Conservation (phyloP, 805 yeast genomes). For the Zygoascus ofunaensis region DNA sequence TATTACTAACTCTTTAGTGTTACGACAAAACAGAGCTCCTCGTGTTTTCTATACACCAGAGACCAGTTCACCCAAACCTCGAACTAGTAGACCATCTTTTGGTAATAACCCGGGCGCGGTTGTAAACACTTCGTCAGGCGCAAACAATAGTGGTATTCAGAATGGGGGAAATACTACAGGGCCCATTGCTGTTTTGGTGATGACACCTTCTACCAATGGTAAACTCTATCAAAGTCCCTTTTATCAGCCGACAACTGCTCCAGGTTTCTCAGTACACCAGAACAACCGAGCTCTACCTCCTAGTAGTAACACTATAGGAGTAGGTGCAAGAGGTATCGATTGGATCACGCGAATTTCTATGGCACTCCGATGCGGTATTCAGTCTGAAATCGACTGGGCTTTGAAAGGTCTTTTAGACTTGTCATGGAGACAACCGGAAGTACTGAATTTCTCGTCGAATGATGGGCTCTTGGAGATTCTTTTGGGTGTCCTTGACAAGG, state of each 20-base stretch:
- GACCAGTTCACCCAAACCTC: slow-evolving; percentile 2
- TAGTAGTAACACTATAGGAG: slow-evolving; percentile 18
- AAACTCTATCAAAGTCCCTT: slow-evolving; percentile 23
- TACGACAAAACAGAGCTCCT: slow-evolving; percentile 7
- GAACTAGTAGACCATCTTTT: neutral
- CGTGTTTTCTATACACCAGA: slow-evolving; percentile 9
- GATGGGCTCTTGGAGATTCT: slow-evolving; percentile 32
- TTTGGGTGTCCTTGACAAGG: slow-evolving; percentile 36
- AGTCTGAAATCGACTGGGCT: slow-evolving; percentile 65
- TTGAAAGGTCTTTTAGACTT: slow-evolving; percentile 41
- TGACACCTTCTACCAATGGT: slow-evolving; percentile 25
- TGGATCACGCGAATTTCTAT: slow-evolving; percentile 57
- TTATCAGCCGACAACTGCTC: slow-evolving; percentile 12
- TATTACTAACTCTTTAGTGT: slow-evolving; percentile 2
- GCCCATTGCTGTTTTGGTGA: slow-evolving; percentile 25
- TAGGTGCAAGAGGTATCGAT: slow-evolving; percentile 48
- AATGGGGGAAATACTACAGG: slow-evolving; percentile 4
- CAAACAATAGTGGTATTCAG: neutral
- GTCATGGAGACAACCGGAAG: slow-evolving; percentile 42
- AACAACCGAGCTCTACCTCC: slow-evolving; percentile 3
- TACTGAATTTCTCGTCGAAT: slow-evolving; percentile 38
- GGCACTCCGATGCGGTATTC: slow-evolving; percentile 58
- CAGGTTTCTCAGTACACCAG: too few relatives aligned
- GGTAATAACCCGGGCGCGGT: neutral
- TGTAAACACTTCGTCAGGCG: neutral